Conservation (phyloP, 2,329 filamentous ascomycete genomes). For the Colletotrichum sp. region DNA sequence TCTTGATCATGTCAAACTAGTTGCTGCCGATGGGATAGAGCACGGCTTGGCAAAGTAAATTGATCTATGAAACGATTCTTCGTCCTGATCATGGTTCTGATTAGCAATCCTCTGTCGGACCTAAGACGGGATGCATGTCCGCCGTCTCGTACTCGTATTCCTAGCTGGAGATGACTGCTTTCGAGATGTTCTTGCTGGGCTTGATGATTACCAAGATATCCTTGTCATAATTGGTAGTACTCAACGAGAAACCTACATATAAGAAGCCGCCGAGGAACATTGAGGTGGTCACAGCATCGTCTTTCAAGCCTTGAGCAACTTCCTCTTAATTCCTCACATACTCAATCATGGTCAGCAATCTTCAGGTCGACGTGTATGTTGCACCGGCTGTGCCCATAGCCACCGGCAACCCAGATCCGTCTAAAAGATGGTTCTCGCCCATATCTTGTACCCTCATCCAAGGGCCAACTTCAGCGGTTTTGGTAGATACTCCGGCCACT, state of each 20-base stretch:
- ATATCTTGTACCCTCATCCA: neutral
- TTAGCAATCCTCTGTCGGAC: neutral
- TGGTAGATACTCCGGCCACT: neutral
- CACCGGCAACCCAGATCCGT: neutral
- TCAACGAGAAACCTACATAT: neutral
- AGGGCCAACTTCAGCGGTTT: neutral
- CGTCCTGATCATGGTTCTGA: neutral
- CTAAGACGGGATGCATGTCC: rapidly evolving
- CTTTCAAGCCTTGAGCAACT: no score
- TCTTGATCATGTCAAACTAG: neutral
- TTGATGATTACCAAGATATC: neutral
- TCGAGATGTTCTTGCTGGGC: neutral
- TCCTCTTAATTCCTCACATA: no score
- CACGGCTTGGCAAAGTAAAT: neutral
- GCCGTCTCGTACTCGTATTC: neutral
- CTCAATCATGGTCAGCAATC: neutral
- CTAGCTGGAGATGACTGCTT: neutral
- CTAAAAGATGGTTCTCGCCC: neutral
- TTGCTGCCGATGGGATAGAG: neutral
- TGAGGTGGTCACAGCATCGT: no score
- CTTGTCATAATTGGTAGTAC: neutral
- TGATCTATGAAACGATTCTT: neutral
- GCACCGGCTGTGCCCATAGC: neutral
- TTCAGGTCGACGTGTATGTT: neutral
- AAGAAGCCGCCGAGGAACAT: neutral